Base-by-base conservation (phyloP, 1,284 basidiomycete species). In the Exobasidium cylindrosporum region DNA sequence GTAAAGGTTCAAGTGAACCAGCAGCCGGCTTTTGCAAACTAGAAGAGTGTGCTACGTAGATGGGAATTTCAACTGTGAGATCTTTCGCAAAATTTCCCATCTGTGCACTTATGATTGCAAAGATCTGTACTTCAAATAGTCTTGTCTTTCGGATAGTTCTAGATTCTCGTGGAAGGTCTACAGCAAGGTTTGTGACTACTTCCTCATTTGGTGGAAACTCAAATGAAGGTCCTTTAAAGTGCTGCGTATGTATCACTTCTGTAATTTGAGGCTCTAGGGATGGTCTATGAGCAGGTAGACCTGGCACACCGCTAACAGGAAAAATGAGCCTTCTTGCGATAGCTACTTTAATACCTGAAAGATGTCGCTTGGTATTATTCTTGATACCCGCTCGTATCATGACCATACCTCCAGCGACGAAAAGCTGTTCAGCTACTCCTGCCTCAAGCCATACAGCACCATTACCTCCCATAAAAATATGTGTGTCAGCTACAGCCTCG, bases 401-500 rank as follows among this genome's bases (percentile, higher is more conserved):
- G 46, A 74, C 61, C 54, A 68, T 67, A 10, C 66, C 67, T 10
- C 74, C 74, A 7, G 66, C 66, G 61, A 67, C 66, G 61, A 73
- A 75, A 52, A 76, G 66, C 53, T 65, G 64, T 43, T 72, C 64
- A 1, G 59, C 45, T 17, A 76, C 60, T 26, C 67, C 67, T 23
- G 74, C 74, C 47, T 76, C 74, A 46, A 76, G 66, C 73, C 73
- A 76, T 23, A 76, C 67, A 24, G 68, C 69, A 31, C 74, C 73
- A 21, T 66, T 69, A 30, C 74, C 74, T 2, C 74, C 74, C 71
- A 76, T 75, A 62, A 76, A 76, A 28, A 76, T 62, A 6, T 72
- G 63, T 21, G 74, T 75, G 28, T 76, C 74, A 4, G 65, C 73
- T 4, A 76, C 66, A 11, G 61, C 69, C 32, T 76, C 71, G 50